Conservation (phyloP, 2,329 filamentous ascomycete genomes). For the Alternaria metachromatica region DNA sequence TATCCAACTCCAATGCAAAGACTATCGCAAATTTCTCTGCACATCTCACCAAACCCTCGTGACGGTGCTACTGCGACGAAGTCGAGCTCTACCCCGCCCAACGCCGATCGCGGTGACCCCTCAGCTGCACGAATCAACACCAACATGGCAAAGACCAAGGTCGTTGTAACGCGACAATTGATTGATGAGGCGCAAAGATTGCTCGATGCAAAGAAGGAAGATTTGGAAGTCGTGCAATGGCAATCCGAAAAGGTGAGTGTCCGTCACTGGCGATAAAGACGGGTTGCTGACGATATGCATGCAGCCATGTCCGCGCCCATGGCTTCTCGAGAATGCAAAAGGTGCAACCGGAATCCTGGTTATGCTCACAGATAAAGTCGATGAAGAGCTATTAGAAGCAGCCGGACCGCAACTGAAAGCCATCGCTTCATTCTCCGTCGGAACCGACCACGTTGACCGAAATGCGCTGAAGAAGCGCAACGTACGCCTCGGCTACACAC, state of each 20-base stretch:
- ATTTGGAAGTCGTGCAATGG: conserved; percentile 40
- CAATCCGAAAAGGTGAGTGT: conserved; percentile 29
- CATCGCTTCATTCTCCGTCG: conserved; percentile 42
- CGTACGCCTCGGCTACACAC: conserved; percentile 41
- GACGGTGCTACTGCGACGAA: neutral
- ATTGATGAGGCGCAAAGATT: conserved; percentile 30
- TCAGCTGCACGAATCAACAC: conserved; percentile 8
- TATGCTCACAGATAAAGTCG: conserved; percentile 37
- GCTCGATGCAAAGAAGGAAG: conserved; percentile 22
- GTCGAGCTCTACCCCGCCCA: conserved; percentile 20
- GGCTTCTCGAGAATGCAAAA: conserved; percentile 36
- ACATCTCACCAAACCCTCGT: conserved; percentile 4
- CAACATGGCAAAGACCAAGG: conserved; percentile 34
- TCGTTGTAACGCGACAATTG: conserved; percentile 39
- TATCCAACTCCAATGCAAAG: conserved; percentile 9
- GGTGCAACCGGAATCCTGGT: conserved; percentile 35
- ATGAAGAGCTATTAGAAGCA: conserved; percentile 33
- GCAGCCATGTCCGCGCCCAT: conserved; percentile 37
- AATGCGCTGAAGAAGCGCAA: conserved; percentile 31
- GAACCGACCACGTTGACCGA: conserved; percentile 39
- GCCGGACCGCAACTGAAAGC: conserved; percentile 32
- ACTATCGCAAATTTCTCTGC: conserved; percentile 15
- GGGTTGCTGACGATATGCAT: conserved; percentile 5
- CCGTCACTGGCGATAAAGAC: neutral
- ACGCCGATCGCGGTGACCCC: conserved; percentile 21